Evolutionary conservation across 2,329 filamentous ascomycete species (phyloP), one percentile per base, ranked within the genome.

Genomic region (Orbilia ellipsospora): DNA sequence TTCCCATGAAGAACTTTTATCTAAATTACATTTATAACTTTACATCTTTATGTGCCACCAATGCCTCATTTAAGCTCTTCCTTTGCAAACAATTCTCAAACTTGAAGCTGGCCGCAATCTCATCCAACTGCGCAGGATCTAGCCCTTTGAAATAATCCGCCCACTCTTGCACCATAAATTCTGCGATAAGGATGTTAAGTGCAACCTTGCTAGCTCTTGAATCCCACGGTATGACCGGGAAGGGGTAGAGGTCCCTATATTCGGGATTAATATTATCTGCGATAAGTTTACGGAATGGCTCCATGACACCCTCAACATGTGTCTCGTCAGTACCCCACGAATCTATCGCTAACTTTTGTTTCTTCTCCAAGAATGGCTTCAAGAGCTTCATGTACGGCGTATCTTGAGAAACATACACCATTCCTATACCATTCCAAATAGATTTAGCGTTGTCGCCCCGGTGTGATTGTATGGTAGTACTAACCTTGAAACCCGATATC

Each of bases 401-500:
- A 10, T 84, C 80, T 0, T 85, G 84, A 40, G 82, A 82, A 0
- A 85, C 82, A 73, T 86, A 85, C 0, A 86, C 82, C 86, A 88
- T 87, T 4, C 79, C 78, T 78, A 23, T 8, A 55, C 54, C 54
- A 55, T 7, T n/a, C n/a, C 16, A 23, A 23, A 23, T 48, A 26
- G 20, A 60, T 12, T 44, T 44, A 44, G 40, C 40, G 6, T 12
- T 5, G n/a, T 2, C 5, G n/a, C 40, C 5, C 2, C 40, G 2
- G 6, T 12, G 23, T n/a, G 23, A 23, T 23, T 23, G 4, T 23
- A 23, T 23, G 23, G 23, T 23, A 23, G 23, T 4, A 23, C 44
- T 48, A n/a, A 78, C 86, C 87, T 79, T 88, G 86, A 52, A 86
- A 83, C 0, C 86, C 86, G 45, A 88, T 84, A 70, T 88, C 86